A percentile compares a stretch with the other conserved stretches of the same genome.
Evolutionary conservation across 768 basidiomycete species (phyloP).

Genomic region (Hirschioporus abietinus): DNA sequence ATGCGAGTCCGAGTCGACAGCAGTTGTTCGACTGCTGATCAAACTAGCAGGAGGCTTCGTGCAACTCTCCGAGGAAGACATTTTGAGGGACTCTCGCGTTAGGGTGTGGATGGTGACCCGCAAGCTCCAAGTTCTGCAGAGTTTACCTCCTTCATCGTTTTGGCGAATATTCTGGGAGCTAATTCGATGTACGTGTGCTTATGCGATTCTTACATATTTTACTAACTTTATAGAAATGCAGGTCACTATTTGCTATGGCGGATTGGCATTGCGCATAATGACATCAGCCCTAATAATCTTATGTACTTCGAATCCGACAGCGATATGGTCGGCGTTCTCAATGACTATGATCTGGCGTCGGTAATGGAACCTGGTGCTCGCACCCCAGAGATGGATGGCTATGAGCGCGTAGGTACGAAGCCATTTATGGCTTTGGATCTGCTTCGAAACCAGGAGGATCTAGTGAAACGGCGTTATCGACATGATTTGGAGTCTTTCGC

Average conservation of each 20-base stretch:
- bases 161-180: neutral
- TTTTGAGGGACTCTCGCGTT: neutral
- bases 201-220: neutral
- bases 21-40: neutral
- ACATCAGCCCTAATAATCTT: constrained; percentile 15
- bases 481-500: constrained; percentile 12
- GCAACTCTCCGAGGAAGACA: neutral
- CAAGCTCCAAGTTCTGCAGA: neutral
- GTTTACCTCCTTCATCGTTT: neutral
- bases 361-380: neutral
- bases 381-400: neutral
- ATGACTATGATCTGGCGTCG: constrained; percentile 11
- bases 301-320: constrained; percentile 13
- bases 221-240: neutral
- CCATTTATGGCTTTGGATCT: constrained; percentile 14
- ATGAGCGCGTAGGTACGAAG: constrained; percentile 18
- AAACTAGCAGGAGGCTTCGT: neutral
- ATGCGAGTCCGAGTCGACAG: neutral
- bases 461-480: neutral
- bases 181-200: neutral
- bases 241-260: neutral
- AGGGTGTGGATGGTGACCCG: neutral
- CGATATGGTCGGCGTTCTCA: constrained; percentile 12
- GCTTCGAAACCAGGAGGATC: neutral
- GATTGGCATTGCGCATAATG: constrained; percentile 13